These are phyloP conservation scores for Hortiboletus rubellus DNA, from an alignment of 1,284 basidiomycete genomes.

Conservation along the genomic window DNA sequence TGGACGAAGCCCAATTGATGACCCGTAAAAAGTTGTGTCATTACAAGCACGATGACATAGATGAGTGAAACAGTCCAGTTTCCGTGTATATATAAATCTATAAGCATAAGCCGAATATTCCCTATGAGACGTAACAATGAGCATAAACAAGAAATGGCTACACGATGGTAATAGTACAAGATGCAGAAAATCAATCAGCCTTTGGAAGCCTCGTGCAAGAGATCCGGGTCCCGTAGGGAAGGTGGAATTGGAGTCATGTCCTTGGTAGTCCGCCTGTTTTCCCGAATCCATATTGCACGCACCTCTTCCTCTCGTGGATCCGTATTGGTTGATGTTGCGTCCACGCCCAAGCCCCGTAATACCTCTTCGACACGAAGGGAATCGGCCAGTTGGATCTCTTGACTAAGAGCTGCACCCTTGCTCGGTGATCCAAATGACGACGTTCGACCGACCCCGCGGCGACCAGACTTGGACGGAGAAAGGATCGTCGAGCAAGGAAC, in stretches of 20 bases:
- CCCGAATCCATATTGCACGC: constrained; percentile 64
- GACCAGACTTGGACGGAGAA: constrained; percentile 43
- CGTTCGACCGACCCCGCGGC: constrained; percentile 53
- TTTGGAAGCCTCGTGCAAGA: constrained; percentile 59
- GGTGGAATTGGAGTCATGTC: constrained; percentile 47
- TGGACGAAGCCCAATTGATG: constrained; percentile 34
- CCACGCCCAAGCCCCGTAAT: constrained; percentile 57
- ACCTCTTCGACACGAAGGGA: constrained; percentile 65
- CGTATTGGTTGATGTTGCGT: constrained; percentile 38
- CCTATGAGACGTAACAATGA: constrained; percentile 5
- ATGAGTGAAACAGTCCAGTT: constrained; percentile 2
- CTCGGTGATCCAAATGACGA: constrained; percentile 54
- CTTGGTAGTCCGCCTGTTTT: constrained; percentile 53
- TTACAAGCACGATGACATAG: constrained; percentile 13
- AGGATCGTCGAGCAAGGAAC: constrained; percentile 32
- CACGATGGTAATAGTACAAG: constrained; percentile 6
- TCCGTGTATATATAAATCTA: constrained; percentile 29
- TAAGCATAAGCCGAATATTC: constrained; percentile 22
- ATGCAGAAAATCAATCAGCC: constrained; percentile 31
- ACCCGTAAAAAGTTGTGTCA: not conserved
- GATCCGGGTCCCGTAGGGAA: constrained; percentile 26
- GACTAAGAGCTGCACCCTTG: constrained; percentile 42
- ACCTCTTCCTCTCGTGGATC: constrained; percentile 65
- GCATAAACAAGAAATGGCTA: constrained; percentile 11
- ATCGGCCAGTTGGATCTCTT: constrained; percentile 55